Conservation (phyloP, 1,284 basidiomycete genomes). For the Malassezia obtusa region DNA sequence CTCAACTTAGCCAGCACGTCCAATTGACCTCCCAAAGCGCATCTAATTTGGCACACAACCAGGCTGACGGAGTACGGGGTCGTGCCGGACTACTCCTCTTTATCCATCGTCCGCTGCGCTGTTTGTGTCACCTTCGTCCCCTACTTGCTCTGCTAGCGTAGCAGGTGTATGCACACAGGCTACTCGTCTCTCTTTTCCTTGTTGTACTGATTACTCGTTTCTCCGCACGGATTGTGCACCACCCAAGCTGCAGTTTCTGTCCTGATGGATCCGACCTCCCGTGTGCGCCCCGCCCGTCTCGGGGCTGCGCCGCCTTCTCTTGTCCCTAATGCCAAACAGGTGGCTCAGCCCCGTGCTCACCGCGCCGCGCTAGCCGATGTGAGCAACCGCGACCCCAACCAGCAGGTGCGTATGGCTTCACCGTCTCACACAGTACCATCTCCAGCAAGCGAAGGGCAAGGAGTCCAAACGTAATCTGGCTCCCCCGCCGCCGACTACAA, state of each 20-base stretch:
- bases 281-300: constrained; percentile 12
- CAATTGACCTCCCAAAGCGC: not conserved
- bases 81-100: too few species aligned
- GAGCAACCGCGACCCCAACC: constrained; percentile 13
- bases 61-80: not conserved
- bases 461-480: not conserved
- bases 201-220: not conserved
- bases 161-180: not conserved
- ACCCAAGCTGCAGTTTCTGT: not conserved
- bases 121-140: not conserved
- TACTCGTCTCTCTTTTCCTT: not conserved
- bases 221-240: not conserved
- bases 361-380: constrained; percentile 16
- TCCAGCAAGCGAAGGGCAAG: not conserved
- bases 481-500: not conserved
- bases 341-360: not conserved
- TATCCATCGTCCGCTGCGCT: not conserved
- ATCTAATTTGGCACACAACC: not conserved
- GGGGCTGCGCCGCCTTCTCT: constrained; percentile 14
- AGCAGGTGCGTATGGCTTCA: too few species aligned
- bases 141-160: not conserved
- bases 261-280: constrained; percentile 10
- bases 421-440: too few species aligned
- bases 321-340: constrained; percentile 2
- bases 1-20: constrained; percentile 4